Evolutionary conservation across 768 basidiomycete species (phyloP).

Genomic region (Termitomyces sp.): DNA sequence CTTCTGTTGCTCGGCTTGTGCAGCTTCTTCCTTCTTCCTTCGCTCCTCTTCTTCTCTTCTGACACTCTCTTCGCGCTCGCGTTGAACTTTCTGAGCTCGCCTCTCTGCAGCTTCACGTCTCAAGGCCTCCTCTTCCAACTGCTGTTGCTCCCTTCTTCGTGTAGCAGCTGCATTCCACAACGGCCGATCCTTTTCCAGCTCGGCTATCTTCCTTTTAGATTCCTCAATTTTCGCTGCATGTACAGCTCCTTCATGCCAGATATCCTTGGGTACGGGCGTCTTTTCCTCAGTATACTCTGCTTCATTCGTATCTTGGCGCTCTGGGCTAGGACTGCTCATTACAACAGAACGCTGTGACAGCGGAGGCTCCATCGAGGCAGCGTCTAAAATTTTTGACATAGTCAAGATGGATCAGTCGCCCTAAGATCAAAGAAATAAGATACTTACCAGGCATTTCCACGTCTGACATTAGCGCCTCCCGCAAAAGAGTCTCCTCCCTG

Average conservation of each 20-base stretch:
- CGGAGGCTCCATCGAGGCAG: background rate
- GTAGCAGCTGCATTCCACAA: slow-evolving; percentile 54
- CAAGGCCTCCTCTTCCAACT: slow-evolving; percentile 31
- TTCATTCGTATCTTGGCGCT: background rate
- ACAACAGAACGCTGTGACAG: slow-evolving; percentile 8
- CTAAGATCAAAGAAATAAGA: background rate
- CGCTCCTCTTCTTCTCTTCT: slow-evolving; percentile 14
- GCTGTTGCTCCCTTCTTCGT: slow-evolving; percentile 37
- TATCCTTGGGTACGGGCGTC: slow-evolving; percentile 13
- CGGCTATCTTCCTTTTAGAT: slow-evolving; percentile 61
- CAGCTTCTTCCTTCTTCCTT: slow-evolving; percentile 15
- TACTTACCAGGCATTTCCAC: slow-evolving; percentile 16
- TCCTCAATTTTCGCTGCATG: slow-evolving; percentile 47
- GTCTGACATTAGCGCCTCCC: slow-evolving; percentile 31
- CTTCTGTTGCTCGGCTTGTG: slow-evolving; percentile 10
- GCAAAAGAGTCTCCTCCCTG: slow-evolving; percentile 33
- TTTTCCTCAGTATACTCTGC: slow-evolving; percentile 10
- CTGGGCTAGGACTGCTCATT: slow-evolving; percentile 13
- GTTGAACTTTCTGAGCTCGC: slow-evolving; percentile 16
- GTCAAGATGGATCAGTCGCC: background rate
- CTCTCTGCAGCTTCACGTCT: slow-evolving; percentile 17
- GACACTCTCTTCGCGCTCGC: slow-evolving; percentile 24
- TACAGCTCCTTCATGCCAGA: slow-evolving; percentile 26
- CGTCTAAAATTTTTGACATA: background rate
- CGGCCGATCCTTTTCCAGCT: slow-evolving; percentile 59